Percentiles rank a stretch among this genome's conserved stretches.
phyloP scores from a whole-genome alignment of 2,329 filamentous ascomycete species.

The Bipolaris cookei region DNA sequence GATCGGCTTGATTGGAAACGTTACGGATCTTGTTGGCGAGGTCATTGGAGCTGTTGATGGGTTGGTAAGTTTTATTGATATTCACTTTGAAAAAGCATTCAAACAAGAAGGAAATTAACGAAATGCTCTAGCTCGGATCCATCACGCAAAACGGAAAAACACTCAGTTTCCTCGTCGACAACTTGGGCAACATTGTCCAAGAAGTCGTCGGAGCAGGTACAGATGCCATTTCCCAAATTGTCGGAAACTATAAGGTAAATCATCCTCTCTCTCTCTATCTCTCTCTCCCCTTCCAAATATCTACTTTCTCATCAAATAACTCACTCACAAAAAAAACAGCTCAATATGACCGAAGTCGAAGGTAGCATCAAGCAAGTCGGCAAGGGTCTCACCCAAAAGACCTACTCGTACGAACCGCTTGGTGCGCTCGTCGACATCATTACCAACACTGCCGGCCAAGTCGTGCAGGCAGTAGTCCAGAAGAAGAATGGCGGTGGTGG shows the following conservation, averaged over 20 bases:
- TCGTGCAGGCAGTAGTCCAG: conserved; percentile 58
- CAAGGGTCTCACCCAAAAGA: conserved; percentile 57
- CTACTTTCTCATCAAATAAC: conserved; percentile 4
- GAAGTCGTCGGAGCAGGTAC: conserved; percentile 59
- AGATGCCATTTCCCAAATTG: conserved; percentile 58
- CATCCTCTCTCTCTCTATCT: background rate
- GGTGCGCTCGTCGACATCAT: conserved; percentile 62
- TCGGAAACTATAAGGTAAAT: conserved; percentile 60
- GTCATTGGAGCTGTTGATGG: conserved; percentile 66
- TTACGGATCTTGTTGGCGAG: conserved; percentile 58
- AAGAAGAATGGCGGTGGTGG: conserved; percentile 37
- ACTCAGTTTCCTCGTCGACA: conserved; percentile 65
- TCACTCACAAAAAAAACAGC: conserved; percentile 6
- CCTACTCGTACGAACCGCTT: conserved; percentile 59
- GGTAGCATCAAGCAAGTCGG: conserved; percentile 45
- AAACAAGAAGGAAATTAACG: background rate
- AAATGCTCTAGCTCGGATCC: conserved; percentile 54
- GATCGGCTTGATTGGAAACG: conserved; percentile 62
- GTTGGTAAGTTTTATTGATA: conserved; percentile 40
- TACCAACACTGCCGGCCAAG: conserved; percentile 62
- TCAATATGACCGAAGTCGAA: conserved; percentile 64
- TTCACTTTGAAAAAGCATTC: too few species aligned
- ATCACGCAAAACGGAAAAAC: conserved; percentile 63
- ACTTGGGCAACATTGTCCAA: conserved; percentile 68
- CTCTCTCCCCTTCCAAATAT: background rate